Evolutionary conservation across 2,329 filamentous ascomycete genomes (phyloP).

Genomic region (Paradendryphiella salina): DNA sequence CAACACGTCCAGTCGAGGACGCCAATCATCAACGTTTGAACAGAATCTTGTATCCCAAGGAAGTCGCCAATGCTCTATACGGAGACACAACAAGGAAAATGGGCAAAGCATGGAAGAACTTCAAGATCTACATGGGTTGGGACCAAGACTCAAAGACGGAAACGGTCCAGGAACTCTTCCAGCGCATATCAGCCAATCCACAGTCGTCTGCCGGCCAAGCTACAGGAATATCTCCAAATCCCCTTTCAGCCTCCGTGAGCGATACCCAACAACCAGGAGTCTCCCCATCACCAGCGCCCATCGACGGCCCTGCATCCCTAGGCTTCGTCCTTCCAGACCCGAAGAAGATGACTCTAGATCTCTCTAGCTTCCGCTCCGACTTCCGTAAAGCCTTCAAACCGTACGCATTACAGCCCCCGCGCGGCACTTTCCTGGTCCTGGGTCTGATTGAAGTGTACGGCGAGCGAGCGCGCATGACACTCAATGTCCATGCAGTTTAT

Average conservation of each 20-base stretch:
- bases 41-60: conserved; percentile 27
- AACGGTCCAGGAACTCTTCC: conserved; percentile 19
- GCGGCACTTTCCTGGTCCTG: conserved; percentile 51
- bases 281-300: conserved; percentile 11
- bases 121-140: conserved; percentile 34
- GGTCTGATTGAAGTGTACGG: conserved; percentile 55
- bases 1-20: conserved; percentile 35
- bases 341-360: conserved; percentile 33
- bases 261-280: conserved; percentile 21
- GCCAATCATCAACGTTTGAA: conserved; percentile 46
- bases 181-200: conserved; percentile 12
- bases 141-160: conserved; percentile 19
- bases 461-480: conserved; percentile 45
- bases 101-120: conserved; percentile 25
- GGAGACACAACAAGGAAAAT: conserved; percentile 28
- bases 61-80: conserved; percentile 29
- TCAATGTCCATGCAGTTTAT: conserved; percentile 53
- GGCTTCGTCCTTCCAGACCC: conserved; percentile 32
- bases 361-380: conserved; percentile 32
- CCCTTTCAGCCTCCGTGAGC: conserved; percentile 16
- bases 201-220: conserved; percentile 4
- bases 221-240: conserved; percentile 8
- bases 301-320: conserved; percentile 22
- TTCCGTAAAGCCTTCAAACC: conserved; percentile 27
- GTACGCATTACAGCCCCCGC: conserved; percentile 41